Evolutionary conservation across 1,139 yeast species (phyloP).

Genomic region (Pichia sp.): DNA sequence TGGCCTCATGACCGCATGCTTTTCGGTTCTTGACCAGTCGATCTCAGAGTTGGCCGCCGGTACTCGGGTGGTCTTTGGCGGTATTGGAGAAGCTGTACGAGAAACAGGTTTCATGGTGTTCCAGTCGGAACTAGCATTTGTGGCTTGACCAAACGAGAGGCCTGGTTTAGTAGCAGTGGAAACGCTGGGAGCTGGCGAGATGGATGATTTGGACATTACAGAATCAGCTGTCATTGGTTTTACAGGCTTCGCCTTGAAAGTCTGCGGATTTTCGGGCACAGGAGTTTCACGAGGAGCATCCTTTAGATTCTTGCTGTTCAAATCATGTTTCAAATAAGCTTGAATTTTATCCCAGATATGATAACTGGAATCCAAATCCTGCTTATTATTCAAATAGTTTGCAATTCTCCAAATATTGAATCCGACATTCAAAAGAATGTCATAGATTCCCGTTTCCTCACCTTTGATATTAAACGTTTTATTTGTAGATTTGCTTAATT

Average conservation of each 20-base stretch:
- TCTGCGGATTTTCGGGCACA: background rate
- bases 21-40: slow-evolving; percentile 9
- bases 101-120: background rate
- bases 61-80: background rate
- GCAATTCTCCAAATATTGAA: slow-evolving; percentile 26
- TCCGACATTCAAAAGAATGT: slow-evolving; percentile 23
- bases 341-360: slow-evolving; percentile 11
- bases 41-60: background rate
- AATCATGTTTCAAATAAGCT: slow-evolving; percentile 13
- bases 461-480: slow-evolving; percentile 21
- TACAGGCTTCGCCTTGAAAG: background rate
- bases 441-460: slow-evolving; percentile 20
- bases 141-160: background rate
- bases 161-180: background rate
- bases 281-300: background rate
- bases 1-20: slow-evolving; percentile 7
- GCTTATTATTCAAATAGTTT: slow-evolving; percentile 11
- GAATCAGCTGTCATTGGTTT: background rate
- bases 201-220: background rate
- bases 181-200: background rate
- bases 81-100: background rate
- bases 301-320: background rate
- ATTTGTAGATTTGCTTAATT: slow-evolving; percentile 15
- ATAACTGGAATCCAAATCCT: slow-evolving; percentile 12
- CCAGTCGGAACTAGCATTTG: background rate